These are phyloP conservation scores for Turnera subulata DNA, from an alignment of 345 rosid species.

Conservation along the genomic window DNA sequence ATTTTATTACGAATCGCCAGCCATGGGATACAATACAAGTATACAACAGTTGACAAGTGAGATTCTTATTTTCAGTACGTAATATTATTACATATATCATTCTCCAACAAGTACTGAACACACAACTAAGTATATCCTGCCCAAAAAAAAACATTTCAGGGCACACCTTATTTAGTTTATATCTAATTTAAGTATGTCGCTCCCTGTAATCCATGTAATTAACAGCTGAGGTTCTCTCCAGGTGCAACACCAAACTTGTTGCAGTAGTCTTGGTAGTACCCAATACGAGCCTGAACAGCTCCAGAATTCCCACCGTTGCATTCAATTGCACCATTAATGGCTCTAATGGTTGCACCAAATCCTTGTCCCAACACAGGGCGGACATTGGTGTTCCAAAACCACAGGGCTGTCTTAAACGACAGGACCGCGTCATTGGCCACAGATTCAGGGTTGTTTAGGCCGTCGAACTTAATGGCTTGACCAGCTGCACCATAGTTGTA, in stretches of 20 bases:
- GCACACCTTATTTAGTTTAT: too few species aligned
- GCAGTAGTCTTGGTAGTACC: conserved; percentile 38
- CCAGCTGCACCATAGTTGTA: conserved; percentile 48
- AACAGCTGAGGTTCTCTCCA: conserved; percentile 1
- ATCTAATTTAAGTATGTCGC: too few species aligned
- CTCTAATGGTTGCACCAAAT: conserved; percentile 47
- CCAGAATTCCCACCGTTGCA: conserved; percentile 31
- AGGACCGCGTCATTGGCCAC: conserved; percentile 36
- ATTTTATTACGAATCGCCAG: too few species aligned
- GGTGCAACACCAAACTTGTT: conserved; percentile 40
- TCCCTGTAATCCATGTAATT: too few species aligned
- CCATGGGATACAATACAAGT: too few species aligned
- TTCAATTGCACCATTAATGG: conserved; percentile 41
- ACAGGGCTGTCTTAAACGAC: conserved; percentile 42
- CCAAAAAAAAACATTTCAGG: too few species aligned
- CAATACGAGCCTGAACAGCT: conserved; percentile 32
- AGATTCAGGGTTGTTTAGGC: conserved; percentile 35
- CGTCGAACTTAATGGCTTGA: conserved; percentile 30
- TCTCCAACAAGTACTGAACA: too few species aligned
- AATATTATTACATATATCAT: too few species aligned
- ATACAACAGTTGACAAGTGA: too few species aligned
- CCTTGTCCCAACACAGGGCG: conserved; percentile 36
- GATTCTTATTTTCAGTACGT: too few species aligned
- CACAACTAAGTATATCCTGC: too few species aligned
- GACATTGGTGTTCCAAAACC: conserved; percentile 45